Conservation (phyloP, 2,329 filamentous ascomycete species). For the Colletotrichum cordylinicola region DNA sequence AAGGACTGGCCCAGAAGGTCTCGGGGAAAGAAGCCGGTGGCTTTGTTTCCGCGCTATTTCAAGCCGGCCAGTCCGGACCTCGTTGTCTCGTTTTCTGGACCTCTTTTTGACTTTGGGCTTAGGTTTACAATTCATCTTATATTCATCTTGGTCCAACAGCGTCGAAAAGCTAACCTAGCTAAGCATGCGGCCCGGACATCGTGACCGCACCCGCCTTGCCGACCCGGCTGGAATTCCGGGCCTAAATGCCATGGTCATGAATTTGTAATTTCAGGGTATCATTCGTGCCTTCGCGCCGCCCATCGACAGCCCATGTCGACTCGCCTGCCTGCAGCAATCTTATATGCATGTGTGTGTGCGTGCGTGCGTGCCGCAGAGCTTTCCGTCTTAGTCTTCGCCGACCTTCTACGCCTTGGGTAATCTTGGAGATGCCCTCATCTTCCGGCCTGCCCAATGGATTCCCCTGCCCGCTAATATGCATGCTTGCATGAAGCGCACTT, state of each 20-base stretch:
- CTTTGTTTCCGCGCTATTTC: neutral
- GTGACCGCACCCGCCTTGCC: neutral
- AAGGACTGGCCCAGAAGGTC: neutral
- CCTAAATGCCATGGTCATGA: neutral
- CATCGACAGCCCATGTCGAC: neutral
- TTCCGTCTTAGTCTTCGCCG: neutral
- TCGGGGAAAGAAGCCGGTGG: neutral
- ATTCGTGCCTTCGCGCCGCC: constrained; percentile 5
- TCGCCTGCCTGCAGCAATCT: neutral
- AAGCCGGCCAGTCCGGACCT: neutral
- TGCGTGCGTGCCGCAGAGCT: neutral
- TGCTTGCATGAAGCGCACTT: neutral
- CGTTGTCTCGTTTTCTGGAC: neutral
- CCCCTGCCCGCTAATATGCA: neutral
- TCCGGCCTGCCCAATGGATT: neutral
- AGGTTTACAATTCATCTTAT: neutral
- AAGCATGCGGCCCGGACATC: neutral
- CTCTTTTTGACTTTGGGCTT: neutral
- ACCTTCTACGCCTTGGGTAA: neutral
- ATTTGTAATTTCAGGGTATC: constrained; percentile 20
- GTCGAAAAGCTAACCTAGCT: neutral
- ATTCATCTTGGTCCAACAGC: neutral
- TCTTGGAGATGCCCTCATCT: neutral
- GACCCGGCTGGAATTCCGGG: constrained; percentile 1
- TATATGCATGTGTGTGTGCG: neutral